phyloP scores from a whole-genome alignment of 2,329 filamentous ascomycete genomes.

The Cercospora sp. region DNA sequence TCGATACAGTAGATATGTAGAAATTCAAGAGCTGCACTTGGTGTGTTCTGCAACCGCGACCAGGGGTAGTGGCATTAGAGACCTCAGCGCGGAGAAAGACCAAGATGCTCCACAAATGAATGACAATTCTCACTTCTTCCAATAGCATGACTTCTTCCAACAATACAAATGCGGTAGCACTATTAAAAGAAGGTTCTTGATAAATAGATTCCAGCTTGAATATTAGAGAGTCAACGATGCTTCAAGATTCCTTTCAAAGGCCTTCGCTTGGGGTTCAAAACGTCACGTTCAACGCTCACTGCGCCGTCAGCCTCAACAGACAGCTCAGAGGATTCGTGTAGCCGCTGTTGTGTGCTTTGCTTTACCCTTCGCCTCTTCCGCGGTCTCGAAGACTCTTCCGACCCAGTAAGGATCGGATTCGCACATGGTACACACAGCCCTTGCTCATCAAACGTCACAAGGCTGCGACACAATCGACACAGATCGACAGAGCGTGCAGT shows the following conservation, averaged over 20 bases:
- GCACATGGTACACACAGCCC: constrained; percentile 6
- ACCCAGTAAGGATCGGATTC: constrained; percentile 6
- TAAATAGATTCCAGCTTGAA: background rate
- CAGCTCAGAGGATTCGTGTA: background rate
- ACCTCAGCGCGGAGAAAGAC: background rate
- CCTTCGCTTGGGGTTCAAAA: background rate
- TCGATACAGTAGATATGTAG: background rate
- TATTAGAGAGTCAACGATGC: background rate
- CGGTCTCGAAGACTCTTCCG: background rate
- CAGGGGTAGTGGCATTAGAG: background rate
- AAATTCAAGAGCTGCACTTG: background rate
- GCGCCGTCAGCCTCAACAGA: background rate
- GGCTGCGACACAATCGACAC: background rate
- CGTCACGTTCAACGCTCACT: background rate
- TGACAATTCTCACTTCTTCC: background rate
- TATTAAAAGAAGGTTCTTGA: background rate
- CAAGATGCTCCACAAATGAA: background rate
- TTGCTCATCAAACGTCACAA: constrained; percentile 2
- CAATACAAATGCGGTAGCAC: background rate
- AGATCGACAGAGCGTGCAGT: background rate
- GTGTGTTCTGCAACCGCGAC: background rate
- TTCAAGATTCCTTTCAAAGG: constrained; percentile 9
- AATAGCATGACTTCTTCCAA: background rate
- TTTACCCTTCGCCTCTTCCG: background rate
- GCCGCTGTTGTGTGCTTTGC: background rate